Evolutionary conservation across 169 alveolate species (phyloP), one percentile per base, ranked within the genome.

Genomic region (Theileria sp.): DNA sequence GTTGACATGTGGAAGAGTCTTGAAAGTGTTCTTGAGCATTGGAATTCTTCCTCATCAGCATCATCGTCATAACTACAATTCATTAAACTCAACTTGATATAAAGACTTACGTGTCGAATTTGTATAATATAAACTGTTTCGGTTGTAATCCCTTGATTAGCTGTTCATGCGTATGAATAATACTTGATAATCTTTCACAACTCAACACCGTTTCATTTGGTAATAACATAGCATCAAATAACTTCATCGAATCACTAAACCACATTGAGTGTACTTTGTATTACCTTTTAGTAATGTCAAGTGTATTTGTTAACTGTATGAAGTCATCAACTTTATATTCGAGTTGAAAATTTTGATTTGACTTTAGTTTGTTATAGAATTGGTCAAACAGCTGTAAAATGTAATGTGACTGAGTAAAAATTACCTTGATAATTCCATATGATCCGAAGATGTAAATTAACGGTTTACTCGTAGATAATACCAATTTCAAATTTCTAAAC

Each of bases 1-100:
- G 90, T 75, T 13, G 87, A 84, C 90, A 84, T 84, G 83, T 84
- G 90, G 32, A 76, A 77, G 1, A 84, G 72, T 19, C 90, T 49
- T 50, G 82, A 68, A 54, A 84, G 78, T 13, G 90, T 74, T 0
- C 90, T 54, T 6, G 87, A 77, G 38, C 86, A 84, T 4, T 49
- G 67, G 49, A 82, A 82, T 32, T 82, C 88, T 32, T 82, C 75
- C 64, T 82, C 88, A 12, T 49, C 44, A 4, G 60, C 73, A n/a
- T 38, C 62, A 7, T 82, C 88, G 30, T 82, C 86, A 44, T 32
- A 0, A 17, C 79, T 71, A 71, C 15, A 71, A 23, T 70, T n/a
- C 17, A 49, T 50, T 25, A n/a, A n/a, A n/a, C n/a, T n/a, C n/a
- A n/a, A n/a, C n/a, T n/a, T n/a, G n/a, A n/a, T n/a, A n/a, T n/a